These are phyloP conservation scores for Casaregolazyma lundiana DNA, from an alignment of 1,139 yeast genomes.

Conservation along the genomic window DNA sequence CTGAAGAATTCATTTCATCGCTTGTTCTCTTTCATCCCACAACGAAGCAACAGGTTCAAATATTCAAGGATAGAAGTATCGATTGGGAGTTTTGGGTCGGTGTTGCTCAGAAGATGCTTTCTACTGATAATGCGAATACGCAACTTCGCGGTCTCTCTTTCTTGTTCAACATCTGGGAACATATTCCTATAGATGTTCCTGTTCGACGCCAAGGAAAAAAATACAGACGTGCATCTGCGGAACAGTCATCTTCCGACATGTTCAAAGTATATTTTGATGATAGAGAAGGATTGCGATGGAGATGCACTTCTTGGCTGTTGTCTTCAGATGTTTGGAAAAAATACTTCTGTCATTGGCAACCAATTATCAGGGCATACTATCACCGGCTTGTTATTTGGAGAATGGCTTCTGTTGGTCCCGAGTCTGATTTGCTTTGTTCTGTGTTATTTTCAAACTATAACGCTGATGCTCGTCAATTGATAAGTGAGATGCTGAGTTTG, in stretches of 20 bases:
- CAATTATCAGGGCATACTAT: slow-evolving; percentile 67
- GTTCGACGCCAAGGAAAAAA: not conserved
- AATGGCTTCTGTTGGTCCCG: slow-evolving; percentile 40
- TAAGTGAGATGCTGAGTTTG: slow-evolving; percentile 24
- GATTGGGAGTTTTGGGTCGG: slow-evolving; percentile 79
- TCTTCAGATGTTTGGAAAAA: slow-evolving; percentile 46
- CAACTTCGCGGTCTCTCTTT: slow-evolving; percentile 61
- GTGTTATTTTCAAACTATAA: slow-evolving; percentile 30
- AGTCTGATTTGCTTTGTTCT: slow-evolving; percentile 27
- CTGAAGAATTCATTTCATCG: slow-evolving; percentile 37
- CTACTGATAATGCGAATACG: slow-evolving; percentile 58
- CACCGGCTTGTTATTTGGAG: slow-evolving; percentile 67
- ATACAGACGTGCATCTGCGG: not conserved
- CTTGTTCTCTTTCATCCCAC: slow-evolving; percentile 26
- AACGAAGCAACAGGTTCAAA: slow-evolving; percentile 24
- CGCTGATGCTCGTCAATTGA: slow-evolving; percentile 27
- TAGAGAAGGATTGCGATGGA: slow-evolving; percentile 38
- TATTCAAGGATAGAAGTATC: slow-evolving; percentile 32
- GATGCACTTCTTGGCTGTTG: slow-evolving; percentile 53
- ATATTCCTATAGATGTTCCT: slow-evolving; percentile 43
- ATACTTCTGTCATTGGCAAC: slow-evolving; percentile 75
- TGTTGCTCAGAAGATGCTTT: slow-evolving; percentile 54
- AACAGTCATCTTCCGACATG: not conserved
- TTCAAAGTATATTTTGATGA: slow-evolving; percentile 8
- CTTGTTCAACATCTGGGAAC: slow-evolving; percentile 70